Conservation (phyloP, 2,329 filamentous ascomycete genomes). For the Proliferodiscus dingleyae region DNA sequence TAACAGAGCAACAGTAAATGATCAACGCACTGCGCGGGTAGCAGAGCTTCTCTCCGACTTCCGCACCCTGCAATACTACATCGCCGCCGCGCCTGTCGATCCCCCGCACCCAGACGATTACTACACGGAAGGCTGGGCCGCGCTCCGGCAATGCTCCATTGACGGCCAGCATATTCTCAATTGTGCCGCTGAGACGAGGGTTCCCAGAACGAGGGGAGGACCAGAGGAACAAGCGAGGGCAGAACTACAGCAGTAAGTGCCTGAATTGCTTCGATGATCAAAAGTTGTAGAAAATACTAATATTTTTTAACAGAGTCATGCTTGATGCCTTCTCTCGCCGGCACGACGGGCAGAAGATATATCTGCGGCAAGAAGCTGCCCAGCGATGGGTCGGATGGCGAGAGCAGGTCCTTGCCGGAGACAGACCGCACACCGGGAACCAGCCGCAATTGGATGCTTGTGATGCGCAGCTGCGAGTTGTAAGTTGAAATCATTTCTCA, state of each 20-base stretch:
- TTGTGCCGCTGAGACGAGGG: constrained; percentile 56
- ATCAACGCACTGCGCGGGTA: constrained; percentile 53
- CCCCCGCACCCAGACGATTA: constrained; percentile 53
- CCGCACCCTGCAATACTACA: constrained; percentile 56
- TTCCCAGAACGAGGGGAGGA: constrained; percentile 48
- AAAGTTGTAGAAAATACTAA: constrained; percentile 2
- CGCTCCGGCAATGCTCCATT: constrained; percentile 55
- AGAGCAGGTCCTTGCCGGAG: constrained; percentile 48
- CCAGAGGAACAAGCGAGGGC: constrained; percentile 57
- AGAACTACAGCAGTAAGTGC: constrained; percentile 56
- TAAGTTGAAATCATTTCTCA: constrained; percentile 36
- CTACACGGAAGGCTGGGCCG: constrained; percentile 59
- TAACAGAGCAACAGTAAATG: constrained; percentile 46
- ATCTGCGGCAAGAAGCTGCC: constrained; percentile 54
- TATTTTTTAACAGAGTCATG: constrained; percentile 40
- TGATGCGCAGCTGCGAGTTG: constrained; percentile 52
- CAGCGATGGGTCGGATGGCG: constrained; percentile 55
- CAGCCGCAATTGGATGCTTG: constrained; percentile 47
- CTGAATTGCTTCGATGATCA: constrained; percentile 8
- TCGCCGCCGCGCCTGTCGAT: constrained; percentile 52
- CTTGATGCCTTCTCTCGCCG: constrained; percentile 57
- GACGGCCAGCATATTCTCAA: constrained; percentile 63
- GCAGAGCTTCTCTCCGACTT: constrained; percentile 60
- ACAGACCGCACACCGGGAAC: constrained; percentile 43
- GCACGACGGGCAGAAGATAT: constrained; percentile 62